Evolutionary conservation across 257 asterid genomes (phyloP).

Genomic region (Linaria vulgaris): DNA sequence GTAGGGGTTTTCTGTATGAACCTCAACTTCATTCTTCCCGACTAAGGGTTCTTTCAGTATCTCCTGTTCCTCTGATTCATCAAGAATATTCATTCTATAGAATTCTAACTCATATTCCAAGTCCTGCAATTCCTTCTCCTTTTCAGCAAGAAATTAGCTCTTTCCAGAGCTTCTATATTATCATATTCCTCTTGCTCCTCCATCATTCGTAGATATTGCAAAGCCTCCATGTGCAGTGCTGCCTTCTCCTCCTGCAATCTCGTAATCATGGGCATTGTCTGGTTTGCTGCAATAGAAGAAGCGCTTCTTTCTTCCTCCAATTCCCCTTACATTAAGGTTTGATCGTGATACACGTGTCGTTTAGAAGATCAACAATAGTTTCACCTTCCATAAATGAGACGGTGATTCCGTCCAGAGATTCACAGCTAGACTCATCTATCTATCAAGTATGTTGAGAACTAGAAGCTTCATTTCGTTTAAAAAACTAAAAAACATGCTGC

Average conservation of each 20-base stretch:
- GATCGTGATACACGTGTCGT: slow-evolving; percentile 57
- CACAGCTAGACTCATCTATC: slow-evolving; percentile 37
- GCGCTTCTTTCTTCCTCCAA: slow-evolving; percentile 91
- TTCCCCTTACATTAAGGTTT: slow-evolving; percentile 54
- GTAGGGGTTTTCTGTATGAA: slow-evolving; percentile 19
- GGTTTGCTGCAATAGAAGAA: slow-evolving; percentile 72
- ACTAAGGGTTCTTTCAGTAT: slow-evolving; percentile 22
- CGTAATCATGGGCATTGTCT: slow-evolving; percentile 94
- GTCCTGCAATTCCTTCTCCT: slow-evolving; percentile 83
- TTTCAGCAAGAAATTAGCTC: slow-evolving; percentile 77
- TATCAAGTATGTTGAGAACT: slow-evolving; percentile 33
- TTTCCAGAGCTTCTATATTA: slow-evolving; percentile 76
- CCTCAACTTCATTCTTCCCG: slow-evolving; percentile 19
- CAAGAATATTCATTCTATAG: slow-evolving; percentile 37
- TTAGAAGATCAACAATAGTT: slow-evolving; percentile 42
- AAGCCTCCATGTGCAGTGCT: slow-evolving; percentile 86
- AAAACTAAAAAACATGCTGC: too few relatives aligned
- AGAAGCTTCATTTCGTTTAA: slow-evolving; percentile 26
- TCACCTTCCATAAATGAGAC: slow-evolving; percentile 58
- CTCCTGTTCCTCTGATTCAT: slow-evolving; percentile 34
- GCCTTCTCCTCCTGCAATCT: slow-evolving; percentile 96
- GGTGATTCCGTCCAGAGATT: slow-evolving; percentile 38
- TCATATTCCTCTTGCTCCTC: slow-evolving; percentile 95
- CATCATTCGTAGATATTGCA: slow-evolving; percentile 92
- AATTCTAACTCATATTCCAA: slow-evolving; percentile 69